These are phyloP conservation scores for Beauveria caledonica DNA, from an alignment of 2,329 filamentous ascomycete genomes.

Conservation along the genomic window DNA sequence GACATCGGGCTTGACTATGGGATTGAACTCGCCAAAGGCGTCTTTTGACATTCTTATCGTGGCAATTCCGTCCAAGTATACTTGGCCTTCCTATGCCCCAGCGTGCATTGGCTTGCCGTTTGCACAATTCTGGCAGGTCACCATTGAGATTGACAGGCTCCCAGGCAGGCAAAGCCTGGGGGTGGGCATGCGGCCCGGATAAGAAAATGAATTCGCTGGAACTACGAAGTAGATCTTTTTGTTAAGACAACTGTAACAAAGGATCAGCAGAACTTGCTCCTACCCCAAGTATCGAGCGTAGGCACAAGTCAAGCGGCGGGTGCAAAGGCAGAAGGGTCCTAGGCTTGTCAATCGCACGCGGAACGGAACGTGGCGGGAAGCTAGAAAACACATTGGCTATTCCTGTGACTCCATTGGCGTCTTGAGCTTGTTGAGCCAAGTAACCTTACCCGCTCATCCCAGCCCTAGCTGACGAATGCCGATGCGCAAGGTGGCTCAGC, in stretches of 20 bases:
- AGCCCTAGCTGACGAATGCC: not conserved
- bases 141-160: not conserved
- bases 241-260: not conserved
- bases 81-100: not conserved
- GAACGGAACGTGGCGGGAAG: not conserved
- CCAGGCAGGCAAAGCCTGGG: not conserved
- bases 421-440: not conserved
- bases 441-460: not conserved
- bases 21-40: too few species aligned
- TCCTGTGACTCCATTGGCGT: not conserved
- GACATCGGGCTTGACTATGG: too few species aligned
- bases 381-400: not conserved
- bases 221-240: not conserved
- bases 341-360: not conserved
- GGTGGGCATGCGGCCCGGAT: not conserved
- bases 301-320: not conserved
- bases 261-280: not conserved
- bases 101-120: not conserved
- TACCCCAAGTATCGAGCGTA: not conserved
- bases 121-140: not conserved
- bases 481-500: not conserved
- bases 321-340: not conserved
- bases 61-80: too few species aligned
- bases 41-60: too few species aligned
- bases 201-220: not conserved